These are phyloP conservation scores for Ceratobasidium sp. DNA, from an alignment of 1,284 basidiomycete species.

Conservation along the genomic window DNA sequence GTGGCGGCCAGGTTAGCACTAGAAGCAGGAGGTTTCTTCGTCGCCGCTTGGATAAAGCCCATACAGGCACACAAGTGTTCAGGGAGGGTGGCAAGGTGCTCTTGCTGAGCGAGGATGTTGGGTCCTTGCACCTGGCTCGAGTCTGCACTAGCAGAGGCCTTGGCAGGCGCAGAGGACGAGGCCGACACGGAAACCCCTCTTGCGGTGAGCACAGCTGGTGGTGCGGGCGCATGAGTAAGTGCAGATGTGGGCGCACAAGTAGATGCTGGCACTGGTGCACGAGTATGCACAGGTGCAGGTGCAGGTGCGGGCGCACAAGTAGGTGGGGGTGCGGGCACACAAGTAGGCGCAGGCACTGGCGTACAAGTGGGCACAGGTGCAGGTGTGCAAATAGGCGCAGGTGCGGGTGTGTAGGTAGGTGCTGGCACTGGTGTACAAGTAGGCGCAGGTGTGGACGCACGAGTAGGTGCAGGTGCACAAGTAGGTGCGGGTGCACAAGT, in stretches of 20 bases:
- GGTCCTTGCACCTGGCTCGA: too few relatives aligned
- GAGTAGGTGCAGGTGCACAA: too few relatives aligned
- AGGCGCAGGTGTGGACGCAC: too few relatives aligned
- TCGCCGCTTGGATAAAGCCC: neutral
- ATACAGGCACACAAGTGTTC: neutral
- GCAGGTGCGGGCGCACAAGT: neutral
- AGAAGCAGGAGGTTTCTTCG: neutral
- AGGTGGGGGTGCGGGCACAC: too few relatives aligned
- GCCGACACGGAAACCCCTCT: neutral
- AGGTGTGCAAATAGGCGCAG: too few relatives aligned
- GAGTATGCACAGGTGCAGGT: neutral
- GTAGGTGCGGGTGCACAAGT: too few relatives aligned
- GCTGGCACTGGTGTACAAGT: too few relatives aligned
- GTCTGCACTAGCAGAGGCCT: neutral
- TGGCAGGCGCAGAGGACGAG: neutral
- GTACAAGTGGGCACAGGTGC: too few relatives aligned
- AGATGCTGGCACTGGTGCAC: too few relatives aligned
- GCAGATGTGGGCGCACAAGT: neutral
- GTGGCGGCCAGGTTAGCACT: neutral
- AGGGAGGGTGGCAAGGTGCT: neutral
- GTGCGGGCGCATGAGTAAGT: neutral
- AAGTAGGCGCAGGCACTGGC: too few relatives aligned
- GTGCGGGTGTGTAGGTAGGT: too few relatives aligned
- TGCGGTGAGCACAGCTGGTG: neutral
- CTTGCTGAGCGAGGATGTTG: neutral